These are phyloP conservation scores for Dioscorea zingiberensis DNA, from an alignment of 106 monocot species.

Conservation along the genomic window DNA sequence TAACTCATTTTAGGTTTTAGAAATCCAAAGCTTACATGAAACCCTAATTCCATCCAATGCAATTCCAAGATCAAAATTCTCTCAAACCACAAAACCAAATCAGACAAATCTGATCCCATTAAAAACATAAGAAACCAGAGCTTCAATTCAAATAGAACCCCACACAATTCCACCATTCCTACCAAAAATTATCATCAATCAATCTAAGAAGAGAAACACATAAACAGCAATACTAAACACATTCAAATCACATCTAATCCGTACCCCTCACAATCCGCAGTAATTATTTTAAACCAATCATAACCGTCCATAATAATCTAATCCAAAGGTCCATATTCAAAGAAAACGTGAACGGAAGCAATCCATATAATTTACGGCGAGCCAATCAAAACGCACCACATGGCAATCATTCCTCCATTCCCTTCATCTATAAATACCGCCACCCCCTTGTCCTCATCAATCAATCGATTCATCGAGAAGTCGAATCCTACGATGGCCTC, in stretches of 20 bases:
- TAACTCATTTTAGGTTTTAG: too few species aligned
- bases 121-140: slow-evolving; percentile 22
- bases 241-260: background rate
- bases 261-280: slow-evolving; percentile 6
- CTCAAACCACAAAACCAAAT: slow-evolving; percentile 3
- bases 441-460: background rate
- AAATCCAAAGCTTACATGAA: slow-evolving; percentile 18
- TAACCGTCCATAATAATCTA: slow-evolving; percentile 18
- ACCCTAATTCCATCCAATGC: slow-evolving; percentile 10
- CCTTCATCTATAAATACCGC: slow-evolving; percentile 21
- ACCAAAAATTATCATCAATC: slow-evolving; percentile 4
- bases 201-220: slow-evolving; percentile 52
- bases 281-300: background rate
- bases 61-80: slow-evolving; percentile 11
- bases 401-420: background rate
- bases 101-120: slow-evolving; percentile 7
- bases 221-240: background rate
- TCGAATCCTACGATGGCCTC: too few species aligned
- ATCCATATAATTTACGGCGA: background rate
- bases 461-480: too few species aligned
- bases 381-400: slow-evolving; percentile 30
- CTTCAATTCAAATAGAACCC: slow-evolving; percentile 1
- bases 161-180: background rate
- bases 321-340: slow-evolving; percentile 51
- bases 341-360: slow-evolving; percentile 15